Evolutionary conservation across 495 filamentous ascomycete species (phyloP), one percentile per base, ranked within the genome.

Genomic region (Daldinia caldariorum): DNA sequence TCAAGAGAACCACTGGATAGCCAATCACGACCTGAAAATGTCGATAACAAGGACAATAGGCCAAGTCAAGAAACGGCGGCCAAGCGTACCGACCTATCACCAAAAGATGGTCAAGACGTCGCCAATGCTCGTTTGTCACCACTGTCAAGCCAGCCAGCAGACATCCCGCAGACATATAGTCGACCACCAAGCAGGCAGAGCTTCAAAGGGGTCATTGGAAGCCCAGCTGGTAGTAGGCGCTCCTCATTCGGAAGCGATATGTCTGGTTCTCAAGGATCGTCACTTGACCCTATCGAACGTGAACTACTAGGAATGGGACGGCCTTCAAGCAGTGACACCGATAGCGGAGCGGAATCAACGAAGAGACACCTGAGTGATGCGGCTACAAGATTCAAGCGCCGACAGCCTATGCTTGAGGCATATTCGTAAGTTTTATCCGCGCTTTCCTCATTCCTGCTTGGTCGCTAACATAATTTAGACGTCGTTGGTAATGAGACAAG

Each of bases 351-450:
- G 16, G 56, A 61, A 1, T 69, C 71, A 8, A 57, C 67, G 14
- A 68, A 69, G 20, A 72, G 75, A 12, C 74, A 70, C 58, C 49
- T 50, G 9, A 76, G 75, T 16, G 70, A 74, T 32, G 14, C 53
- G 2, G 51, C 59, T 4, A 50, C 66, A 0, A 76, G 69, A 49
- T 31, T 70, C 16, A 79, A 78, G 66, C 72, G 75, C 43, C 74
- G 74, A 41, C 77, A 80, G 26, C 80, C 79, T 26, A 74, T 80
- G 47, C 66, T 76, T 35, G 80, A 78, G 22, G 81, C 79, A 41
- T 83, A 81, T 60, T 77, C 76, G 81, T 83, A 71, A 75, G 79
- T 71, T 45, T 1, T 9, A 0, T 38, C 50, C 18, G 20, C 5
- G 20, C 37, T 51, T 29, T 6, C 13, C 6, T 16, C 20, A 38